Conservation (phyloP, 176 grass and related monocot genomes). For the Chrysopogon serrulatus region DNA sequence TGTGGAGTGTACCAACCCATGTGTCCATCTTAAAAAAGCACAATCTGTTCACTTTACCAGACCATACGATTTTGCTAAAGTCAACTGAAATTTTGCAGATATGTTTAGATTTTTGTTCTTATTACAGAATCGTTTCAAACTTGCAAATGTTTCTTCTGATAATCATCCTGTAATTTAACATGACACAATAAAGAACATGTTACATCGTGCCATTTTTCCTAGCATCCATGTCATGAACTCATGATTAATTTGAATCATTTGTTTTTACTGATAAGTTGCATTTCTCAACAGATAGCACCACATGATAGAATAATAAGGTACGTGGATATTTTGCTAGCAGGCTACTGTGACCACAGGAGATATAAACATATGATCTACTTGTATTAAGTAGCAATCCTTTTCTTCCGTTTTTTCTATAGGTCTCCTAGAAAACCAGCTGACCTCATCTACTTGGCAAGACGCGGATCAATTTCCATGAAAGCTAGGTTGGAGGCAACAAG, state of each 20-base stretch:
- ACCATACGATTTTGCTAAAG: background rate
- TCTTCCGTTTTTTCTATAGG: constrained; percentile 13
- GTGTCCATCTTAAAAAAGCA: background rate
- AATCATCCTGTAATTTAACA: background rate
- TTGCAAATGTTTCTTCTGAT: background rate
- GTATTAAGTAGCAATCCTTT: background rate
- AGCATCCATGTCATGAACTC: background rate
- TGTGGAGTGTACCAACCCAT: background rate
- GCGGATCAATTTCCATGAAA: constrained; percentile 48
- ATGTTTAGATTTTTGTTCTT: background rate
- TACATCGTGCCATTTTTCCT: background rate
- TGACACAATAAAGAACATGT: background rate
- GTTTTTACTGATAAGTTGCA: background rate
- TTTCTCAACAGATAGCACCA: constrained; percentile 28
- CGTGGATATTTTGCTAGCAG: background rate
- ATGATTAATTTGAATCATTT: background rate
- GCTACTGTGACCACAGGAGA: background rate
- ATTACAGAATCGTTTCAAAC: background rate
- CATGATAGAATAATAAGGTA: constrained; percentile 51
- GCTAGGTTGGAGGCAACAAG: constrained; percentile 48
- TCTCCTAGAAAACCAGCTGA: constrained; percentile 42
- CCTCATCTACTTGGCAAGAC: constrained; percentile 42
- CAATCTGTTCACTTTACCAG: too few species aligned
- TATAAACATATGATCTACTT: background rate
- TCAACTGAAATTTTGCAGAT: background rate